These are phyloP conservation scores for Medicago truncatula DNA, from an alignment of 306 rosid species.

Conservation along the genomic window MtrunA17r5.0-ANR NC_053049.1:16391501-16392000, in stretches of 20 bases:
- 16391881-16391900: constrained; percentile 49
- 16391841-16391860: constrained; percentile 61
- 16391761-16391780: neutral
- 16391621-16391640: neutral
- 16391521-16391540: no score
- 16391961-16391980: constrained; percentile 53
- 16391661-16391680: constrained; percentile 57
- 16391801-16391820: no score
- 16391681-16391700: constrained; percentile 60
- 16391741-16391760: neutral
- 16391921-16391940: constrained; percentile 77
- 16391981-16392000: constrained; percentile 40
- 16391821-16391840: no score
- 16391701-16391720: constrained; percentile 50
- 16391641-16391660: neutral
- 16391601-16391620: neutral
- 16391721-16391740: constrained; percentile 1
- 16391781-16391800: neutral
- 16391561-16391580: no score
- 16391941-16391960: constrained; percentile 54
- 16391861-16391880: constrained; percentile 52
- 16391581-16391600: neutral
- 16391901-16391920: constrained; percentile 52
- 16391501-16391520: no score
- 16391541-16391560: no score